A percentile compares a stretch with the other conserved stretches of the same genome.
Evolutionary conservation across 306 rosid species (phyloP).

Genomic region (Myrica gale): DNA sequence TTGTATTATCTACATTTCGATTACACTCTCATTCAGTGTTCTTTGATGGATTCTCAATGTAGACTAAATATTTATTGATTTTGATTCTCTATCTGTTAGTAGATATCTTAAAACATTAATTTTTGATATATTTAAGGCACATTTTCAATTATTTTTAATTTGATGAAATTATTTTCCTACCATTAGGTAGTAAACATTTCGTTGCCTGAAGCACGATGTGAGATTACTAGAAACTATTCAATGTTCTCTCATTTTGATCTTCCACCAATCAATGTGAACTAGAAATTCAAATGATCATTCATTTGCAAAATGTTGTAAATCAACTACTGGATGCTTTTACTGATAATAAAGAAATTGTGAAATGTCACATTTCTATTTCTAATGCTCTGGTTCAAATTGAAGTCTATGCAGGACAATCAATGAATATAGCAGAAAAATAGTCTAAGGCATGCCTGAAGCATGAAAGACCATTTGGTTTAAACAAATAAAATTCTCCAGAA

Average conservation of each 20-base stretch:
- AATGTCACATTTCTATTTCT: no score
- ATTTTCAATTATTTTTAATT: constrained; percentile 14
- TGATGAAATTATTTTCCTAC: not conserved
- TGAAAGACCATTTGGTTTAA: not conserved
- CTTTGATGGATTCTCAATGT: no score
- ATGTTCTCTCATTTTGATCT: not conserved
- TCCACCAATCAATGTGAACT: no score
- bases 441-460: not conserved
- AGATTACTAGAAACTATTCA: not conserved
- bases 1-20: no score
- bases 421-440: not conserved
- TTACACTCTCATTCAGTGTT: no score
- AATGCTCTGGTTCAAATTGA: no score
- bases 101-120: not conserved
- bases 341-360: no score
- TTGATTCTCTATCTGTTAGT: not conserved
- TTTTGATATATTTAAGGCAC: not conserved
- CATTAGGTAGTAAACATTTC: constrained; percentile 4
- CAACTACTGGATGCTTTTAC: no score
- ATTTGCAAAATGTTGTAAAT: no score
- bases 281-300: no score
- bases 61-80: not conserved
- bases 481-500: no score
- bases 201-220: not conserved
- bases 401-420: no score